Percentiles rank a stretch among this genome's conserved stretches.
Evolutionary conservation across 306 rosid genomes (phyloP).

Genomic region (Dalbergia cultrata): DNA sequence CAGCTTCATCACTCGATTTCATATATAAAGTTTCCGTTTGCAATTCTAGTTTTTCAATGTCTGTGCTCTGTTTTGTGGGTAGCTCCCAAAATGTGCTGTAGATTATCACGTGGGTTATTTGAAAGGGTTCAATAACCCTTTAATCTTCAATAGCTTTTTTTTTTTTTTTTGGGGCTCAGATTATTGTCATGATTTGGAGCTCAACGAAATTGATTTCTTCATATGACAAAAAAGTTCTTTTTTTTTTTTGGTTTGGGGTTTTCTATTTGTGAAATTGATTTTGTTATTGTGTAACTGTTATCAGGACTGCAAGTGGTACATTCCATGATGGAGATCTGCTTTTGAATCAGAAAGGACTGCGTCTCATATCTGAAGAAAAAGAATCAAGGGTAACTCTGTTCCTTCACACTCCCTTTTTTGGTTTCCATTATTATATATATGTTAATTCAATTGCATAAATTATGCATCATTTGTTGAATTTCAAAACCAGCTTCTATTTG

Average conservation of each 20-base stretch:
- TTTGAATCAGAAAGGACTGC: slow-evolving; percentile 84
- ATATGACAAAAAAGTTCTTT: not conserved
- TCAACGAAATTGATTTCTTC: slow-evolving; percentile 1
- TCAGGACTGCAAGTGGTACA: slow-evolving; percentile 79
- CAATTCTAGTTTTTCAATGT: not conserved
- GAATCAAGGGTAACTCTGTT: slow-evolving; percentile 61
- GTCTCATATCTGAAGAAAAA: slow-evolving; percentile 84
- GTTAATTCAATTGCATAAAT: not conserved
- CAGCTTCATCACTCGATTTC: not conserved
- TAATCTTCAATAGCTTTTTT: not conserved
- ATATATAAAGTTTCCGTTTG: not conserved
- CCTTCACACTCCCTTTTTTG: slow-evolving; percentile 1
- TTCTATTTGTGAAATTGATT: slow-evolving; percentile 34
- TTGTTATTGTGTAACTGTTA: slow-evolving; percentile 20
- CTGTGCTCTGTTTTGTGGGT: slow-evolving; percentile 7
- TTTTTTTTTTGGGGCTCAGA: not conserved
- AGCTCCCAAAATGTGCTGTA: not conserved
- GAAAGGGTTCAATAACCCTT: not conserved
- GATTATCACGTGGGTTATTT: not conserved
- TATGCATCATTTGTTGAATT: not conserved
- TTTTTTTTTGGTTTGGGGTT: not conserved
- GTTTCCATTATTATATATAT: not conserved
- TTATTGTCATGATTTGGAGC: slow-evolving; percentile 12
- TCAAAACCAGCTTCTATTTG: not conserved
- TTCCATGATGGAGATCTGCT: slow-evolving; percentile 94